These are phyloP conservation scores for Pneumocystis canis DNA, from an alignment of 1,139 yeast genomes.

Conservation along the genomic window DNA sequence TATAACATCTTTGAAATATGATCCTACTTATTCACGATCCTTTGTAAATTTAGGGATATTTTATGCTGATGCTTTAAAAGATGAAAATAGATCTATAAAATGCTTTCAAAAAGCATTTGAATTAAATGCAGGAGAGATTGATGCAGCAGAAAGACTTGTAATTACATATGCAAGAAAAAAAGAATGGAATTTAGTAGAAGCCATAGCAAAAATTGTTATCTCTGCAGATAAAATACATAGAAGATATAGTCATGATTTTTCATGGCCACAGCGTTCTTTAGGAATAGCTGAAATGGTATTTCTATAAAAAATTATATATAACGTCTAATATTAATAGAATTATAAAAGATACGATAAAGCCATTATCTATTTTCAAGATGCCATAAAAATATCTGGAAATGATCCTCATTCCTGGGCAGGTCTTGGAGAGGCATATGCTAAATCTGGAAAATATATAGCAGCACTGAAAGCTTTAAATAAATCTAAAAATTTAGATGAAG, in stretches of 20 bases:
- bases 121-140: slow-evolving; percentile 58
- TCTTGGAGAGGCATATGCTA: slow-evolving; percentile 78
- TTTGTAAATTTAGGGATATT: slow-evolving; percentile 62
- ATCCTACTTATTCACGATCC: slow-evolving; percentile 22
- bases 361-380: slow-evolving; percentile 75
- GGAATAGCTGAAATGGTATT: neutral
- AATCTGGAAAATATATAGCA: slow-evolving; percentile 76
- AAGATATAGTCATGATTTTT: neutral
- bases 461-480: slow-evolving; percentile 67
- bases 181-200: slow-evolving; percentile 80
- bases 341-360: slow-evolving; percentile 53
- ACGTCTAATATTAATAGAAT: neutral
- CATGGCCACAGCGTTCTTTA: neutral
- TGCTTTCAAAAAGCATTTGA: slow-evolving; percentile 87
- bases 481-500: slow-evolving; percentile 40
- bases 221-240: slow-evolving; percentile 35
- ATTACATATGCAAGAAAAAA: slow-evolving; percentile 45
- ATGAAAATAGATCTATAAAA: slow-evolving; percentile 57
- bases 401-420: slow-evolving; percentile 86
- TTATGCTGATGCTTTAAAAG: slow-evolving; percentile 44
- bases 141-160: slow-evolving; percentile 61
- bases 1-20: slow-evolving; percentile 34
- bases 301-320: neutral
- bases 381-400: slow-evolving; percentile 49
- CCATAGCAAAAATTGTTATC: slow-evolving; percentile 39